Conservation (phyloP, 129 eudicot species). For the Lonicera japonica region DNA sequence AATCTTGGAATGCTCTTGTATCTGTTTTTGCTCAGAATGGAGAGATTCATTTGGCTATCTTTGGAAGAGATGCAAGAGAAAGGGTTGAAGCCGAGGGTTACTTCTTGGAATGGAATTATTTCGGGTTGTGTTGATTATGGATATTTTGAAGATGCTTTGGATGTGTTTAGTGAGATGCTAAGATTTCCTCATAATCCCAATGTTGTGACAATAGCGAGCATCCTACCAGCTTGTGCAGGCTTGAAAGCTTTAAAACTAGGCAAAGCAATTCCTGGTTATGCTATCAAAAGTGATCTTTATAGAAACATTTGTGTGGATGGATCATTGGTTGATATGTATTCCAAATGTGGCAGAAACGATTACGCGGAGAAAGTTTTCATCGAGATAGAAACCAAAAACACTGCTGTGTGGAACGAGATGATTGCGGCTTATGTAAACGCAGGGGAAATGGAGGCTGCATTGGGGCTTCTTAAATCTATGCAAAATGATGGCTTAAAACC, state of each 20-base stretch:
- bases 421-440: slow-evolving; percentile 24
- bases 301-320: slow-evolving; percentile 11
- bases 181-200: slow-evolving; percentile 14
- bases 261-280: slow-evolving; percentile 25
- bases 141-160: slow-evolving; percentile 19
- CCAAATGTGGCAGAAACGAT: slow-evolving; percentile 27
- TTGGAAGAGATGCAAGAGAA: slow-evolving; percentile 25
- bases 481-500: slow-evolving; percentile 21
- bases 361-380: slow-evolving; percentile 26
- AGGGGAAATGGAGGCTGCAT: slow-evolving; percentile 21
- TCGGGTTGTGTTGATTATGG: slow-evolving; percentile 22
- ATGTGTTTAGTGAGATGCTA: slow-evolving; percentile 9
- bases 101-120: slow-evolving; percentile 27
- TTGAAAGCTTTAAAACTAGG: slow-evolving; percentile 23
- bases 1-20: slow-evolving; percentile 28
- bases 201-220: slow-evolving; percentile 22
- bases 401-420: slow-evolving; percentile 30
- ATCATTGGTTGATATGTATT: slow-evolving; percentile 27
- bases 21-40: slow-evolving; percentile 23
- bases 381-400: slow-evolving; percentile 15
- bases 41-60: slow-evolving; percentile 17
- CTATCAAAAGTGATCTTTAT: slow-evolving; percentile 15
- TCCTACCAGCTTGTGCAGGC: slow-evolving; percentile 19
- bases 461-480: slow-evolving; percentile 21
- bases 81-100: slow-evolving; percentile 22